Evolutionary conservation across 352 stramenopile species (phyloP), one percentile per base, ranked within the genome.

Genomic region (Globisporangium emineosum): DNA sequence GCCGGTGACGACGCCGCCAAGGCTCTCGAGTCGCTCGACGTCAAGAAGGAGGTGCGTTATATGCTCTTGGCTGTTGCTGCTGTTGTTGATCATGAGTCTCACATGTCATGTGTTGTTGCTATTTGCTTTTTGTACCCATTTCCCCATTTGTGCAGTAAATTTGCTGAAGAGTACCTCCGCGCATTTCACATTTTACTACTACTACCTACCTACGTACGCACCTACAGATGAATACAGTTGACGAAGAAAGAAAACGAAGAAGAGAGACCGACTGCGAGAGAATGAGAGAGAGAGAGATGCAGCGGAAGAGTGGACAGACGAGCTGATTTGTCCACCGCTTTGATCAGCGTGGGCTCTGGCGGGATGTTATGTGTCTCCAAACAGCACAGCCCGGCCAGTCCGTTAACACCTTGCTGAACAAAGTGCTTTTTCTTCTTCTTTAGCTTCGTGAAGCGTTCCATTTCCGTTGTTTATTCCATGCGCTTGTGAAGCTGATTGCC

Each of bases 1-100:
- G 93, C 88, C n/a, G 97, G 91, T 43, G 94, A 98, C 69, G 95
- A 97, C 47, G 95, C 86, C 32, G 92, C 94, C 51, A 95, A 98
- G 75, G 94, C 93, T 23, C 81, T 99, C 45, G 85, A 91, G 64
- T 72, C 75, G 59, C 72, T 98, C 30, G 89, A 93, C 56, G 96
- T 97, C 69, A 95, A 95, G 77, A 96, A 97, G 76, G 88, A 90
- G 57, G 63, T 68, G 30, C 63, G 63, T 60, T 30, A 7, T 12
- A 45, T 49, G 33, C 19, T 58, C 15, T 2, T 49, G 33, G 8
- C 35, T 21, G 2, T 5, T 43, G 8, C 4, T 21, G 30, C 37
- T 45, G 30, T n/a, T 17, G 45, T 45, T 19, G 54, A 23, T 19
- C n/a, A 17, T 25, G 21, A 21, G 35, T 12, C 57, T 63, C 51